These are phyloP conservation scores for Daldinia sp. DNA, from an alignment of 2,329 filamentous ascomycete genomes.

Conservation along the genomic window DNA sequence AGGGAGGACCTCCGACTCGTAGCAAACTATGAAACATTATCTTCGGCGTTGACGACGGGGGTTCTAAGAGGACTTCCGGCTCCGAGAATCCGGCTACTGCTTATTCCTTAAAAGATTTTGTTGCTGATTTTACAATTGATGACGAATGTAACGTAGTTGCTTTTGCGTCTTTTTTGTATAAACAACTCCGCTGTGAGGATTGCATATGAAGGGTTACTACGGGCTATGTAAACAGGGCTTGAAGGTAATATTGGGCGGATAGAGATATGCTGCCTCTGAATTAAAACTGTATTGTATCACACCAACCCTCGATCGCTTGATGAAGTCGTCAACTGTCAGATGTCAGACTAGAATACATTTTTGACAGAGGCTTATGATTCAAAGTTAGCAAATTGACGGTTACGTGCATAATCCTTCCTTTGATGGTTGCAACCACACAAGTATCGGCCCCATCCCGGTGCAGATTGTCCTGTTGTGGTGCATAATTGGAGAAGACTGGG, in stretches of 20 bases:
- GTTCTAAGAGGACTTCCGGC: background rate
- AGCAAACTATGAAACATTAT: background rate
- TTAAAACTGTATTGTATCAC: conserved; percentile 8
- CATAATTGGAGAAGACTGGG: background rate
- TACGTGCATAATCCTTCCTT: conserved; percentile 4
- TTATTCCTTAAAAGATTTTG: background rate
- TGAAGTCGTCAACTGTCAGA: conserved; percentile 19
- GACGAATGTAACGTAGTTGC: background rate
- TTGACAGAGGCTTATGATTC: conserved; percentile 1
- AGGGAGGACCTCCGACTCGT: background rate
- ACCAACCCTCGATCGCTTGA: conserved; percentile 1
- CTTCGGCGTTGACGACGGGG: background rate
- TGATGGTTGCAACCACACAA: background rate
- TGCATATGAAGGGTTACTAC: background rate
- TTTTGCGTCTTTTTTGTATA: background rate
- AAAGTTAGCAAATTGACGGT: background rate
- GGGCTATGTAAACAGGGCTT: background rate
- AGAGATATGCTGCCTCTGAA: background rate
- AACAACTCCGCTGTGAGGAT: background rate
- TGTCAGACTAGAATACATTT: background rate
- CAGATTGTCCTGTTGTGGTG: background rate
- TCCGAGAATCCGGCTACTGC: background rate
- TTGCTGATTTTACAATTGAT: background rate
- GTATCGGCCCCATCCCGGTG: background rate
- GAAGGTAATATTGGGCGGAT: background rate